Conservation (phyloP, 2,329 filamentous ascomycete species). For the Ceratocystis colombiana region DNA sequence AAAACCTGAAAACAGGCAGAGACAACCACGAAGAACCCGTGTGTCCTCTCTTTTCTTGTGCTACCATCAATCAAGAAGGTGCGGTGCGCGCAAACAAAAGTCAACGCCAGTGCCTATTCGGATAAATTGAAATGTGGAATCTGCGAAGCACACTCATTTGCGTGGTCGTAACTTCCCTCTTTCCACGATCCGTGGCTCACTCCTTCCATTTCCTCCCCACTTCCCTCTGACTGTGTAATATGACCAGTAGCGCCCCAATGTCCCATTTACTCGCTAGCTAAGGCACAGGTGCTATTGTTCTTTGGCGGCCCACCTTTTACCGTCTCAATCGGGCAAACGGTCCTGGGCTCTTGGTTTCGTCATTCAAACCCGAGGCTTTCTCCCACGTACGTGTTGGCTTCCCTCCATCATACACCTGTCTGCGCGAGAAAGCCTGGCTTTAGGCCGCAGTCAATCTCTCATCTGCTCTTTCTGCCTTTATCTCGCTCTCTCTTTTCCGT, state of each 20-base stretch:
- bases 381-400: neutral
- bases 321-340: neutral
- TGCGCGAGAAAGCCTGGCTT: too few relatives aligned
- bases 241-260: neutral
- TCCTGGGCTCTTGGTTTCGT: neutral
- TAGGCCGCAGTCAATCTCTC: neutral
- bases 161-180: neutral
- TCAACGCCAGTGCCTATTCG: neutral
- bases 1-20: neutral
- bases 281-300: neutral
- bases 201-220: slow-evolving; percentile 3
- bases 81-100: neutral
- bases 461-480: neutral
- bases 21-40: neutral
- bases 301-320: slow-evolving; percentile 4
- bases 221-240: slow-evolving; percentile 5
- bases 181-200: neutral
- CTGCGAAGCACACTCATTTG: neutral
- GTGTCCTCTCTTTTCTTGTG: slow-evolving; percentile 11
- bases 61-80: slow-evolving; percentile 1
- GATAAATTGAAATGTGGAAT: neutral
- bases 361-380: neutral
- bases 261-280: neutral
- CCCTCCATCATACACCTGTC: too few relatives aligned
- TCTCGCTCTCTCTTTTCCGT: neutral